Evolutionary conservation across 306 rosid species (phyloP), one percentile per base, ranked within the genome.

Genomic region (Acmispon strigosus): DNA sequence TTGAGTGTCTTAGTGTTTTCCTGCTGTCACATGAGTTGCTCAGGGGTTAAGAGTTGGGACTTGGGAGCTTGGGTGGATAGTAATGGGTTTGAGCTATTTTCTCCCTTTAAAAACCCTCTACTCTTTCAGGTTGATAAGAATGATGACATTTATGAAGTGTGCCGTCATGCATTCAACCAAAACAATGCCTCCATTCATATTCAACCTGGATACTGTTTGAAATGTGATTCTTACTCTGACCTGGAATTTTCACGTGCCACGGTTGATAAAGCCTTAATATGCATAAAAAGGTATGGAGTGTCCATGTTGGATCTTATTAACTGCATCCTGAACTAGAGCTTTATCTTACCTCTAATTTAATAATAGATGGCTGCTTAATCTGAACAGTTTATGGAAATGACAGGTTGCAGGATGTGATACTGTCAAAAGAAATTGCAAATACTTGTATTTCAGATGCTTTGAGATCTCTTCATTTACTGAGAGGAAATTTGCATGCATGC

Each of bases 161-260:
- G 74, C 56, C 68, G 3, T 17, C 32, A 17, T 58, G 51, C 74
- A 32, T 73, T 58, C 58, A 49, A 76, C 76, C 78, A 81, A 84
- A 71, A 75, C 27, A 65, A 63, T 44, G 63, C 72, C 63, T 48
- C 73, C 69, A 57, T 3, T 72, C 78, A 64, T 58, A 41, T 75
- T 69, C 81, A 49, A 75, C 95, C 88, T 27, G 90, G 89, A 32
- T 58, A 66, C 70, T 92, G 98, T 84, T 69, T 84, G 65, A 83
- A 85, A 74, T 92, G 96, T 49, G 86, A 84, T 68, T 84, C 96
- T 68, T 89, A 80, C 78, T 45, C 86, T 73, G 89, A 92, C 78
- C 45, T 92, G 57, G 82, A 84, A 65, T 68, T 86, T 76, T 86
- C 88, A 11, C 50, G 27, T 69, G 73, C 74, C 45, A 69, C 82